phyloP scores from a whole-genome alignment of 2,329 filamentous ascomycete species.

The Decorospora gaudefroyi region DNA sequence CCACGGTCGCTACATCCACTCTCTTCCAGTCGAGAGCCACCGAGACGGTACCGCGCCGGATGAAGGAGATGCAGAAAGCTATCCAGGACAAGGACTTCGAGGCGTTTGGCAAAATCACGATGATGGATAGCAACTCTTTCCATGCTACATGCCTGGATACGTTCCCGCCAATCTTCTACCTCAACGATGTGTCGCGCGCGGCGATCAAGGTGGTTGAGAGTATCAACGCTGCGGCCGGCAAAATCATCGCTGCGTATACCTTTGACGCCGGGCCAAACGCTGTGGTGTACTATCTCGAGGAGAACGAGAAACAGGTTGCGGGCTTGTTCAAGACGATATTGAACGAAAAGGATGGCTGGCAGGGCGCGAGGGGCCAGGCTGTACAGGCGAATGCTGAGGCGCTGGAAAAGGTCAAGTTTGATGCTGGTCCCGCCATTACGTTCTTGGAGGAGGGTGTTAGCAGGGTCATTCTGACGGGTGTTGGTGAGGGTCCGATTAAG shows the following conservation, averaged over 20 bases:
- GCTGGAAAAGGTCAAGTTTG: constrained; percentile 64
- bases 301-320: constrained; percentile 72
- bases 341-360: constrained; percentile 71
- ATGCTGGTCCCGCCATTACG: constrained; percentile 46
- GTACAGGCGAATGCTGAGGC: constrained; percentile 58
- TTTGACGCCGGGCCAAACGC: constrained; percentile 98
- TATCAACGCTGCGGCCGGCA: constrained; percentile 80
- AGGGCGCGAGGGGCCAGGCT: constrained; percentile 57
- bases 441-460: constrained; percentile 76
- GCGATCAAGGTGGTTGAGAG: constrained; percentile 87
- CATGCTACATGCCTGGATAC: constrained; percentile 94
- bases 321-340: constrained; percentile 76
- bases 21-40: constrained; percentile 79
- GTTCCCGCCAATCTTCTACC: constrained; percentile 96
- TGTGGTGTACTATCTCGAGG: constrained; percentile 90
- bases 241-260: constrained; percentile 87
- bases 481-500: constrained; percentile 85
- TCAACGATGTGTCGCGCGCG: constrained; percentile 90
- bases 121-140: constrained; percentile 97
- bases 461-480: constrained; percentile 86
- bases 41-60: constrained; percentile 78
- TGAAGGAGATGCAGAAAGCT: constrained; percentile 83
- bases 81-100: constrained; percentile 79
- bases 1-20: constrained; percentile 88
- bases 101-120: constrained; percentile 85